phyloP scores from a whole-genome alignment of 345 rosid genomes.

The Cardamine occulta region DNA sequence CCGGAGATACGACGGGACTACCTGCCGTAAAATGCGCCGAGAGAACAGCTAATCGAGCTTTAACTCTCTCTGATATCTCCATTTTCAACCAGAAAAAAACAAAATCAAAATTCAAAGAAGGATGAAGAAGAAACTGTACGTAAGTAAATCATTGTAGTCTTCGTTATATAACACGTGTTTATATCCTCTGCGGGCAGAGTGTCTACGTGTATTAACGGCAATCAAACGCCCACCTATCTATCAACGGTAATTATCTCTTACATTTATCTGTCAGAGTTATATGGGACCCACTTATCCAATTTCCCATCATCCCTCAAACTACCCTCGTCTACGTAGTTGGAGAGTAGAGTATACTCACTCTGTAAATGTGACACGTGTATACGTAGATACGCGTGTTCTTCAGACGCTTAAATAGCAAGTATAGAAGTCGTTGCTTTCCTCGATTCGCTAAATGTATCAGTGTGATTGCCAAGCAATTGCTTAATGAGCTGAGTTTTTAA shows the following conservation, averaged over 20 bases:
- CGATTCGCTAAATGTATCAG: constrained; percentile 32
- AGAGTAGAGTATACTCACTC: not conserved
- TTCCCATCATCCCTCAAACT: not conserved
- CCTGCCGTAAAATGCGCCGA: constrained; percentile 56
- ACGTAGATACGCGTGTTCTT: not conserved
- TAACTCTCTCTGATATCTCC: constrained; percentile 43
- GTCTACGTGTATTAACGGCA: not conserved
- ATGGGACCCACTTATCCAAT: constrained; percentile 24
- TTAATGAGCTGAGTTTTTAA: not conserved
- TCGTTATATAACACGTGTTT: constrained; percentile 11
- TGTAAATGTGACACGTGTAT: not conserved
- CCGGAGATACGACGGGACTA: constrained; percentile 28
- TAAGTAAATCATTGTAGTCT: not conserved
- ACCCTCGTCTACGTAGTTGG: not conserved
- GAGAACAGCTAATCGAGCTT: constrained; percentile 75
- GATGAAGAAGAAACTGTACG: not conserved
- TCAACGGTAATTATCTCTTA: not conserved
- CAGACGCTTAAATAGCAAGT: constrained; percentile 20
- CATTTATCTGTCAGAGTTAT: constrained; percentile 2
- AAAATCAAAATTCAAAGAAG: constrained; percentile 11
- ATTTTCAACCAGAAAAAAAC: constrained; percentile 5
- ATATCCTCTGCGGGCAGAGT: not conserved
- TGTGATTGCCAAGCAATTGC: not conserved
- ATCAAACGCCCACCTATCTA: not conserved
- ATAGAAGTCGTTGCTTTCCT: constrained; percentile 12